phyloP scores from a whole-genome alignment of 1,284 basidiomycete species.

The Amylostereum areolatum region DNA sequence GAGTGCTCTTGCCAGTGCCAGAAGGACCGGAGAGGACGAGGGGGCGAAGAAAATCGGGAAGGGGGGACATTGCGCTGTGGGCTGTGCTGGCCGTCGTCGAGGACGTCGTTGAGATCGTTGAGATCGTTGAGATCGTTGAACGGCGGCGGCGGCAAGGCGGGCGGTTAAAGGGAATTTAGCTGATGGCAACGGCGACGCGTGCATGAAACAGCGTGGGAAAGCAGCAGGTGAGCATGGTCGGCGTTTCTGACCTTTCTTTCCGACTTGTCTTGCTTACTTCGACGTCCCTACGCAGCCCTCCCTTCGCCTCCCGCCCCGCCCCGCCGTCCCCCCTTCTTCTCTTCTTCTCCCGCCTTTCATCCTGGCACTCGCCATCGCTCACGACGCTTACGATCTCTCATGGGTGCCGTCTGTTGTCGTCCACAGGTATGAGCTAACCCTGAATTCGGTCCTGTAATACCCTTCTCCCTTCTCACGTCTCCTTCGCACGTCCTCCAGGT shows the following conservation, averaged over 20 bases:
- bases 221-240: neutral
- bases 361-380: constrained; percentile 9
- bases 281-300: constrained; percentile 10
- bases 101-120: no score
- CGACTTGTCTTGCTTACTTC: constrained; percentile 11
- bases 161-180: no score
- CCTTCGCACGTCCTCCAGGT: constrained; percentile 46
- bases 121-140: no score
- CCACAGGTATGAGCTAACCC: constrained; percentile 48
- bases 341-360: constrained; percentile 6
- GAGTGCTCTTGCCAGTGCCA: constrained; percentile 92
- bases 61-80: constrained; percentile 5
- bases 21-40: constrained; percentile 81
- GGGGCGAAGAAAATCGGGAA: constrained; percentile 38
- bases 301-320: constrained; percentile 8
- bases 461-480: constrained; percentile 5
- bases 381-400: constrained; percentile 29
- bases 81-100: no score
- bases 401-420: constrained; percentile 84
- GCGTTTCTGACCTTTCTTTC: constrained; percentile 4
- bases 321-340: constrained; percentile 12
- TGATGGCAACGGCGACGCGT: no score
- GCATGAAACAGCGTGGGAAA: no score
- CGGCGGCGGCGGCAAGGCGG: no score
- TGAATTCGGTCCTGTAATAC: no score